Base-by-base conservation (phyloP, 768 basidiomycete species). In the Naganishia vaughanmartiniae region DNA sequence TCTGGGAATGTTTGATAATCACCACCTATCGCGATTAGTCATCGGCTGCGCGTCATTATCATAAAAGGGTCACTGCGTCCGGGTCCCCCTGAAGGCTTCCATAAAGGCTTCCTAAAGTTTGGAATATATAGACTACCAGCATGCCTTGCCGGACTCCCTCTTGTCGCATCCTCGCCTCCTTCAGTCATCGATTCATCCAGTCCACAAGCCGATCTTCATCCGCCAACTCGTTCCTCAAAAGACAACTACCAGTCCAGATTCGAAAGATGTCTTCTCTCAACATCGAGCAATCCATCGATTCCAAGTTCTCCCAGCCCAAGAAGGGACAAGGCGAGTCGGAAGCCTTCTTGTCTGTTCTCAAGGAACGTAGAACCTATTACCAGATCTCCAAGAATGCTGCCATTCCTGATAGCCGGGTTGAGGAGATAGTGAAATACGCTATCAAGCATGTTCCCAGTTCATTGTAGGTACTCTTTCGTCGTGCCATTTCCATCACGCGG, bases 331-430 rank as follows among this genome's bases (percentile, higher is more conserved):
- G 60, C 39, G 60, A 63, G 42, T 73, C 75, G 46, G 74, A 74
- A 15, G 69, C 73, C 34, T 80, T 78, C 75, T 76, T 79, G 72
- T 69, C 77, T 26, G 79, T 77, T 57, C 68, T 81, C 74, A 70
- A 77, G 77, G 74, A 71, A 69, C 79, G 82, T 55, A 79, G 82
- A 36, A 72, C 78, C 10, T 74, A 76, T 75, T 83, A 83, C 72
- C 70, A 65, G 21, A 72, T 82, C 66, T 76, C 71, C 67, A 75
- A 74, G 55, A 73, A 78, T 63, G 72, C 75, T 7, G 70, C 79
- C 19, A 66, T 82, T 54, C 60, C 77, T 39, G 75, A 81, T 57
- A 74, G 73, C 10, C 72, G 76, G 63, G 74, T 83, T 73, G 53
- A 76, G 54, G 75, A 74, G 24, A 66, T 82, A 65, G 79, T 83